phyloP scores from a whole-genome alignment of 768 basidiomycete species.

The Termitomyces sp. region DNA sequence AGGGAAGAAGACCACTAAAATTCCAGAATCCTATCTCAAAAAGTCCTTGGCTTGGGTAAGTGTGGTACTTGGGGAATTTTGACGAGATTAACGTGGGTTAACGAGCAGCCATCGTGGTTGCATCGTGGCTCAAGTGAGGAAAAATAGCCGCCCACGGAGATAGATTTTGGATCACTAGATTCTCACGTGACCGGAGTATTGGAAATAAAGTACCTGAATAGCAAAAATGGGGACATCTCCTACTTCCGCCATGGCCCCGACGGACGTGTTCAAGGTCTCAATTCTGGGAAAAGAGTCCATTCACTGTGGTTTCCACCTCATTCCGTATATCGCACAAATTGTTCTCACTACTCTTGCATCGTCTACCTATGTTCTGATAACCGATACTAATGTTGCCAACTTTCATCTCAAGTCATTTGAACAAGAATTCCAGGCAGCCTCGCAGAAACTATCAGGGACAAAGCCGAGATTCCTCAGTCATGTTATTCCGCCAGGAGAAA shows the following conservation, averaged over 20 bases:
- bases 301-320: slow-evolving; percentile 91
- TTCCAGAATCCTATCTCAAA: not conserved
- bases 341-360: slow-evolving; percentile 69
- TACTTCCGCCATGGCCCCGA: slow-evolving; percentile 28
- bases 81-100: too few relatives aligned
- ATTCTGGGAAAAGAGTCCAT: slow-evolving; percentile 86
- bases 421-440: slow-evolving; percentile 53
- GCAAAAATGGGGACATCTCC: slow-evolving; percentile 1
- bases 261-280: slow-evolving; percentile 72
- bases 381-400: slow-evolving; percentile 85
- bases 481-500: slow-evolving; percentile 88
- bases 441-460: slow-evolving; percentile 22
- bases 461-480: slow-evolving; percentile 71
- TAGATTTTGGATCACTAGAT: not conserved
- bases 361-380: slow-evolving; percentile 87
- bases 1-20: not conserved
- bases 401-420: slow-evolving; percentile 73
- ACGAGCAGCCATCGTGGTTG: too few relatives aligned
- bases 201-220: not conserved
- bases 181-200: slow-evolving; percentile 8
- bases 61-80: not conserved
- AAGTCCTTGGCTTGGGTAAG: not conserved
- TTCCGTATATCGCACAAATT: slow-evolving; percentile 78
- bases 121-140: too few relatives aligned
- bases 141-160: slow-evolving; percentile 2